Base-by-base conservation (phyloP, 768 basidiomycete genomes). In the Boletus sensibilis region DNA sequence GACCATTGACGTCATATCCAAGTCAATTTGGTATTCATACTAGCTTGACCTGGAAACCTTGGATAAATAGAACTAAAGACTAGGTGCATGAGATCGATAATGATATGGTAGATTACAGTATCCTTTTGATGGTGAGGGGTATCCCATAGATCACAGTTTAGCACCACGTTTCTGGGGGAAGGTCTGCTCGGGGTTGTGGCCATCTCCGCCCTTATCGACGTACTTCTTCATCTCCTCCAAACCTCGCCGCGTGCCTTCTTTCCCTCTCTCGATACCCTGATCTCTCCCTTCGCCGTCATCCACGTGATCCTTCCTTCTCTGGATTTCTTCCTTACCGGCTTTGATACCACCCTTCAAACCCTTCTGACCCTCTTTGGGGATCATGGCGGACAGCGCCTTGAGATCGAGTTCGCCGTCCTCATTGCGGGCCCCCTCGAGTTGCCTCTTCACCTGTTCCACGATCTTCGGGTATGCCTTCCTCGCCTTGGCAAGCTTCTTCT, bases 91-190 rank as follows among this genome's bases (percentile, higher is more conserved):
- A 52, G 33, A 46, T 40, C 5, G 29, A 23, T 18, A 14, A 34
- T 27, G 33, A 44, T 35, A 20, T 38, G 5, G 21, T 48, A 38
- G 38, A 31, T 10, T 20, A 23, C 27, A 33, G 14, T n/a, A 23
- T 43, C 41, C 23, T 48, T 35, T 42, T 31, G 35, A 29, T 23
- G 6, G 13, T 44, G 55, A 37, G 8, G 49, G 57, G 51, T 64
- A 64, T 60, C 10, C 18, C 42, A 29, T 45, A 41, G 16, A 34
- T 71, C 55, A 71, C 10, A 71, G 46, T 43, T 71, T 71, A 8
- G 69, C 58, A 18, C 57, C 53, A 12, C 49, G 58, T 50, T 66
- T 70, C 51, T 13, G 57, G 5, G 8, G 18, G 2, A 42, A n/a
- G 16, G 51, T 23, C 35, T 60, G 52, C 38, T 68, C 56, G 13